Base-by-base conservation (phyloP, 164 flowering plant species). In the Aristolochia fimbriata region DNA sequence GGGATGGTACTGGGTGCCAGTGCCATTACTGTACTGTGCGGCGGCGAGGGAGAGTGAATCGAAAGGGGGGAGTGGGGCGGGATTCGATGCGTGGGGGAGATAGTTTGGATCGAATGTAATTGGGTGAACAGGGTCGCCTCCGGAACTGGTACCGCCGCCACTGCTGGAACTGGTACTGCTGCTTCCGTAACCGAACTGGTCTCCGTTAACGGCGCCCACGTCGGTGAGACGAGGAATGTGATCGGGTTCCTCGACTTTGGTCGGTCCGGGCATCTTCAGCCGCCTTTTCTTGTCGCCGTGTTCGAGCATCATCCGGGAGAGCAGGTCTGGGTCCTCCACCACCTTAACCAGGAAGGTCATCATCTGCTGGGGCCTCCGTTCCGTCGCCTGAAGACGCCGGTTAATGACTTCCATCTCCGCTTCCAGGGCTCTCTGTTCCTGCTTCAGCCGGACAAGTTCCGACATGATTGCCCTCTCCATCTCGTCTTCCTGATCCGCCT, bases 351-450 rank as follows among this genome's bases (percentile, higher is more conserved):
- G 77, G 66, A 92, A 92, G 15, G 87, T 80, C 88, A 92, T 82
- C 96, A 92, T 86, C 66, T 92, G 96, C 48, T 83, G 81, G 0
- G 95, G 98, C 15, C 91, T 70, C 25, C 73, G 74, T 76, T 92
- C 96, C 0, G 96, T 87, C 1, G 82, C 88, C 57, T 81, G 85
- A 6, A 92, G 61, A 10, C 98, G 65, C 65, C 63, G 73, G 63
- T 66, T 78, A 85, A 92, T 87, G 17, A 70, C 80, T 46, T 65
- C 58, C 10, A 92, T 65, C 54, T 85, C 90, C 21, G 77, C 71
- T 1, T 86, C 90, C 43, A 88, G 22, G 2, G 65, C 49, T 57
- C 65, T 71, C 65, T 92, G 96, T 53, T 89, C 96, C 19, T 78
- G 64, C 71, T 73, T 92, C 69, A 92, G 46, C 66, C 74, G 71